These are phyloP conservation scores for Acanthamoeba sp. DNA, from an alignment of 208 protist species.

Conservation along the genomic window DNA sequence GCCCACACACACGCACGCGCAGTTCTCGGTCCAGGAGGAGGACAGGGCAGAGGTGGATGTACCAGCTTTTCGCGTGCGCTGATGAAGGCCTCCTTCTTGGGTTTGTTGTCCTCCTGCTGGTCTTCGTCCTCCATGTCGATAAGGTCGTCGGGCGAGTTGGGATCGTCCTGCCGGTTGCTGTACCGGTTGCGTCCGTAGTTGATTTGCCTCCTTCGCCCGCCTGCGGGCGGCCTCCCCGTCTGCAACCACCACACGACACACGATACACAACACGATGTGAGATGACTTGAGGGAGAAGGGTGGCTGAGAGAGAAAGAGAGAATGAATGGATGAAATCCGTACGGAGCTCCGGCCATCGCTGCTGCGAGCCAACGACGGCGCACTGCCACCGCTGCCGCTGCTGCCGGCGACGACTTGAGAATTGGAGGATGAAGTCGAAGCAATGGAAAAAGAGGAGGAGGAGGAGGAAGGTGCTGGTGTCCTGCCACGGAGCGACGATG, in stretches of 20 bases:
- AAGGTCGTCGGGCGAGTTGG: constrained; percentile 28
- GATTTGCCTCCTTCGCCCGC: not conserved
- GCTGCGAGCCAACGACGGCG: constrained; percentile 4
- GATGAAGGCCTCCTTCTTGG: constrained; percentile 34
- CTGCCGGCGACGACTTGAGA: not conserved
- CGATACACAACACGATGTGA: not conserved
- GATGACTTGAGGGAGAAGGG: not conserved
- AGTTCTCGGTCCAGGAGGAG: not conserved
- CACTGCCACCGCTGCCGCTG: constrained; percentile 21
- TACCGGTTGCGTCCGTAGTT: constrained; percentile 64
- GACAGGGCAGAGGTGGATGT: not conserved
- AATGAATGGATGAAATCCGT: not conserved
- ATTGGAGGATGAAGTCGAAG: not conserved
- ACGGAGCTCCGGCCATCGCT: not conserved
- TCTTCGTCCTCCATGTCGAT: not conserved
- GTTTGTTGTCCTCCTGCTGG: not conserved
- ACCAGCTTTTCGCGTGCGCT: constrained; percentile 21
- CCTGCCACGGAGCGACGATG: not conserved
- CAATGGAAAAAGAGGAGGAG: not conserved
- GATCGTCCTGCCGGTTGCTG: constrained; percentile 3
- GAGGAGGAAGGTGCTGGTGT: not conserved
- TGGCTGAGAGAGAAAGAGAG: not conserved
- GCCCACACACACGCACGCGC: not conserved
- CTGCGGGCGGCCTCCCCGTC: not conserved
- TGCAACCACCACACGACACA: not conserved